Percentiles rank a stretch among this genome's conserved stretches.
phyloP scores from a whole-genome alignment of 768 basidiomycete species.

The Gautieria morchelliformis region DNA sequence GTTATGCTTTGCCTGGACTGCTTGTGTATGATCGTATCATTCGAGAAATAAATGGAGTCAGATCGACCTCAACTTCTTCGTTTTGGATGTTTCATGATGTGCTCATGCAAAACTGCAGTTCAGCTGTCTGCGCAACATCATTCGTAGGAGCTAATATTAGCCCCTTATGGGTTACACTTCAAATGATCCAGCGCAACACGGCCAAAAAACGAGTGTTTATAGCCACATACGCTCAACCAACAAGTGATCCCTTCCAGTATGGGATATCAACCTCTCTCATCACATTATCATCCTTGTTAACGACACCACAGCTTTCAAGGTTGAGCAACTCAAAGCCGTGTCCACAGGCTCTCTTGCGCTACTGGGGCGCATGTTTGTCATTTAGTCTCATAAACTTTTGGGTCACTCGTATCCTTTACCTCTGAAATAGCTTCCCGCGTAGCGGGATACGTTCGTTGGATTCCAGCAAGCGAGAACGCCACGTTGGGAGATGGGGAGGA shows the following conservation, averaged over 20 bases:
- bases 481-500: background rate
- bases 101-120: too few relatives aligned
- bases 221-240: background rate
- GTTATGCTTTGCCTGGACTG: background rate
- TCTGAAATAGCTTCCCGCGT: background rate
- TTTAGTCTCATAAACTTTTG: background rate
- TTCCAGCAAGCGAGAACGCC: background rate
- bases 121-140: too few relatives aligned
- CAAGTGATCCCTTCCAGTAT: background rate
- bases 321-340: conserved; percentile 17
- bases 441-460: conserved; percentile 1
- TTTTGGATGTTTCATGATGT: too few relatives aligned
- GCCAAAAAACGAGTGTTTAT: too few relatives aligned
- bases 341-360: conserved; percentile 20
- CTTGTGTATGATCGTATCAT: background rate
- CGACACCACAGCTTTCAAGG: conserved; percentile 21
- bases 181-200: too few relatives aligned
- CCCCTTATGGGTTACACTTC: too few relatives aligned
- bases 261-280: background rate
- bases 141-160: too few relatives aligned
- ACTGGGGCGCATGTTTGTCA: conserved; percentile 14
- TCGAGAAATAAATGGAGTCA: too few relatives aligned
- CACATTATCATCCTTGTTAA: conserved; percentile 12
- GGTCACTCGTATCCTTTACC: background rate
- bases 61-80: too few relatives aligned